Percentiles rank a stretch among this genome's conserved stretches.
phyloP scores from a whole-genome alignment of 352 stramenopile species.

The Globisporangium lucens region DNA sequence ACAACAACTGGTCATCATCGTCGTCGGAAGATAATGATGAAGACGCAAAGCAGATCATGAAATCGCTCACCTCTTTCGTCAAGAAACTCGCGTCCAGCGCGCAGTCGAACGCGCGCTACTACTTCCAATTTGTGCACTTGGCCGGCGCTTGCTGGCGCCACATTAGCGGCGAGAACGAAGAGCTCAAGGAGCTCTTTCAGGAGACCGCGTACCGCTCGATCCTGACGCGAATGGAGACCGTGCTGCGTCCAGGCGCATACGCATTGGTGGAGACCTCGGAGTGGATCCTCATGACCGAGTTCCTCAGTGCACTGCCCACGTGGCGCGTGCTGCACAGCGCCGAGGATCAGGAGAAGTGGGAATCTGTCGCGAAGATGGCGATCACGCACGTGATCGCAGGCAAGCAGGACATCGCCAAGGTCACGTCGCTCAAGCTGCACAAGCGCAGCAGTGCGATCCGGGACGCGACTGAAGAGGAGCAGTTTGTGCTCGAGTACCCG shows the following conservation, averaged over 20 bases:
- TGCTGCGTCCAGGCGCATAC: conserved; percentile 29
- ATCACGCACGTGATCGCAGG: conserved; percentile 57
- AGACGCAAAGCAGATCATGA: background rate
- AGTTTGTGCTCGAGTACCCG: conserved; percentile 41
- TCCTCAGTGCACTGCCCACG: conserved; percentile 27
- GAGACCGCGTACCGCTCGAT: conserved; percentile 25
- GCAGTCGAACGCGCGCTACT: conserved; percentile 17
- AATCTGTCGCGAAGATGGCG: conserved; percentile 38
- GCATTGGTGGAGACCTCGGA: conserved; percentile 35
- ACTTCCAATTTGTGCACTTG: conserved; percentile 23
- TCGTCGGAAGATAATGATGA: background rate
- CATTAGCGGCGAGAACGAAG: background rate
- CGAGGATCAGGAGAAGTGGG: conserved; percentile 51
- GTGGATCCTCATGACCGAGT: conserved; percentile 41
- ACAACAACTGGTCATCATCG: conserved; percentile 7
- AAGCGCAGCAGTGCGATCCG: conserved; percentile 38
- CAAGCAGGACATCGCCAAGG: conserved; percentile 53
- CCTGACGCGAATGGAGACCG: conserved; percentile 29
- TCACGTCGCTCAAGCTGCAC: conserved; percentile 47
- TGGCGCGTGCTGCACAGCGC: conserved; percentile 22
- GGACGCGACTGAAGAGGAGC: conserved; percentile 33
- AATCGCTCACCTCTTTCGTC: conserved; percentile 16
- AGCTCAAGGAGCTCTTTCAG: conserved; percentile 24
- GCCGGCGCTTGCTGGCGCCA: conserved; percentile 20
- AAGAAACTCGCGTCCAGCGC: conserved; percentile 20